Percentiles rank a stretch among this genome's conserved stretches.
Conservation (phyloP, 2,329 filamentous ascomycete genomes). For the Drechslera avenae region DNA sequence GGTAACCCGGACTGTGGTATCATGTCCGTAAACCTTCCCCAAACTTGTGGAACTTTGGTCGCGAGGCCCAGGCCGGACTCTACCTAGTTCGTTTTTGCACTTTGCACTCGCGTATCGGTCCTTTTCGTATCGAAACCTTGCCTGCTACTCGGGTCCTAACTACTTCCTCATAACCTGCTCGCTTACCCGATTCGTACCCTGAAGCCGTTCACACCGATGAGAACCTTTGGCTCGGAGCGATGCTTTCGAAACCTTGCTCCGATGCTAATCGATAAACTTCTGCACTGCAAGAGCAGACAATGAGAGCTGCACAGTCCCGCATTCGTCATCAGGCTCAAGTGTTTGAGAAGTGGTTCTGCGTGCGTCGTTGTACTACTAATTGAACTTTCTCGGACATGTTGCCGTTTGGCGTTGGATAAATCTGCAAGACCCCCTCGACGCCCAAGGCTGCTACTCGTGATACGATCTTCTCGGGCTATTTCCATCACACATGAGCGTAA, state of each 20-base stretch:
- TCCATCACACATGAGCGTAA: not conserved
- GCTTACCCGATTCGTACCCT: conserved; percentile 12
- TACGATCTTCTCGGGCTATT: not conserved
- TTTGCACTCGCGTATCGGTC: conserved; percentile 6
- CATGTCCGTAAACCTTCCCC: conserved; percentile 9
- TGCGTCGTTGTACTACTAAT: not conserved
- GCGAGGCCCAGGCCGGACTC: conserved; percentile 1
- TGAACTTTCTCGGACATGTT: not conserved
- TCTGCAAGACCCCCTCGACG: not conserved
- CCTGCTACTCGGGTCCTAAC: not conserved
- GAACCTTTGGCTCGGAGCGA: not conserved
- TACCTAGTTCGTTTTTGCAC: conserved; percentile 3
- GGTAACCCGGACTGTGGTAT: conserved; percentile 7
- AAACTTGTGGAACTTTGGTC: conserved; percentile 5
- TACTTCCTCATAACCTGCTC: conserved; percentile 1
- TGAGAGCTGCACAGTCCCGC: not conserved
- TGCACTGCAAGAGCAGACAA: not conserved
- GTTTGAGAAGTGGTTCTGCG: not conserved
- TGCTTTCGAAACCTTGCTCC: conserved; percentile 6
- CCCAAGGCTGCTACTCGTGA: too few relatives aligned
- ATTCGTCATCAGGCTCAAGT: not conserved
- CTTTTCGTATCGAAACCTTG: conserved; percentile 11
- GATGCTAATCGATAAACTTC: conserved; percentile 7
- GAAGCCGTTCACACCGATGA: conserved; percentile 9
- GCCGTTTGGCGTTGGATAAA: not conserved